Conservation (phyloP, 192 early-diverging fungal species). For the Funneliformis mosseae region DNA sequence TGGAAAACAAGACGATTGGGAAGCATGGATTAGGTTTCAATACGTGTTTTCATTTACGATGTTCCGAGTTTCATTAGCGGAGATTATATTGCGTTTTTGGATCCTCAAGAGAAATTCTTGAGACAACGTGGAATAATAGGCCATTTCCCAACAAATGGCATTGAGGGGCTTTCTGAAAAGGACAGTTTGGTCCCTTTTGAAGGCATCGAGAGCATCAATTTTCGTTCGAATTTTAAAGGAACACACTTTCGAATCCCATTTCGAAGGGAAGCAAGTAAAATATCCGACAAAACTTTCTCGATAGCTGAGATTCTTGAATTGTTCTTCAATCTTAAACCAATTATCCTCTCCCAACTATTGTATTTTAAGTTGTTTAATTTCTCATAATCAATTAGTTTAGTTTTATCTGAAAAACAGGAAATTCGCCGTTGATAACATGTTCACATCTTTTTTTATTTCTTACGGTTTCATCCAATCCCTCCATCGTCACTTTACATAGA, state of each 20-base stretch:
- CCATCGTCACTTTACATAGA: too few species aligned
- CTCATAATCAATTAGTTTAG: too few species aligned
- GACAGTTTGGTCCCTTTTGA: conserved; percentile 32
- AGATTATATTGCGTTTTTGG: conserved; percentile 29
- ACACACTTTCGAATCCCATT: conserved; percentile 37
- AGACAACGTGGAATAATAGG: neutral
- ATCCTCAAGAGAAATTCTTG: conserved; percentile 32
- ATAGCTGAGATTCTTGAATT: neutral
- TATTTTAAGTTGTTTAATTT: too few species aligned
- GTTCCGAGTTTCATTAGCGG: conserved; percentile 35
- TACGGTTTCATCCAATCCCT: too few species aligned
- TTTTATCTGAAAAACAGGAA: too few species aligned
- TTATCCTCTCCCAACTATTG: neutral
- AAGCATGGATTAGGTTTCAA: conserved; percentile 31
- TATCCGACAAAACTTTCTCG: neutral
- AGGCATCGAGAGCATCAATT: conserved; percentile 21
- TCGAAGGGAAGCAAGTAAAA: neutral
- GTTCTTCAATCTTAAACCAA: neutral
- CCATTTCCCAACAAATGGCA: neutral
- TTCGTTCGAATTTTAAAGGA: conserved; percentile 29
- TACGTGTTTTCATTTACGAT: conserved; percentile 35
- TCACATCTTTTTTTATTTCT: too few species aligned
- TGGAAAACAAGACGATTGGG: conserved; percentile 1
- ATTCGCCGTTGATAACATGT: too few species aligned
- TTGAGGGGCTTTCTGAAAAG: neutral